Conservation (phyloP, 305 asterid genomes). For the Fraxinus dipetala region DNA sequence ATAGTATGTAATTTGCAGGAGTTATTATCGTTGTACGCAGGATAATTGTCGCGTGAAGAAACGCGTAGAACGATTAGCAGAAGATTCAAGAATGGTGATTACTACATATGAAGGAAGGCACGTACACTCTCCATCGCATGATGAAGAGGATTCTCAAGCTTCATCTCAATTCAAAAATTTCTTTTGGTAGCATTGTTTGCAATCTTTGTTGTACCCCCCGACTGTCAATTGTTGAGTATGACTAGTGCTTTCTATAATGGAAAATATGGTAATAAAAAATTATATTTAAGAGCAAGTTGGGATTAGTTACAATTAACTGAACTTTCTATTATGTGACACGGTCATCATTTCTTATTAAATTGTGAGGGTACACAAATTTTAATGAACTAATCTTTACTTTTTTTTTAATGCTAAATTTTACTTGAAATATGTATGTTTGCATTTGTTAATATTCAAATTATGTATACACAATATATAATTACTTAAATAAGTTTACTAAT, state of each 20-base stretch:
- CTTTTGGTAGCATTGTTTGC: conserved; percentile 48
- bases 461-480: no score
- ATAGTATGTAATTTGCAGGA: conserved; percentile 37
- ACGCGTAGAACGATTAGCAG: conserved; percentile 78
- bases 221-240: neutral
- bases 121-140: conserved; percentile 69
- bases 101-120: conserved; percentile 93
- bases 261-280: neutral
- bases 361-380: neutral
- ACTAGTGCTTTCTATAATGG: neutral
- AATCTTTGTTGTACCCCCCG: neutral
- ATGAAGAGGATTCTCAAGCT: conserved; percentile 53
- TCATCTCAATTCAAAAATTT: conserved; percentile 51
- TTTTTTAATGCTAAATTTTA: no score
- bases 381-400: neutral
- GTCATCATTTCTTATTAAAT: neutral
- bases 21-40: conserved; percentile 86
- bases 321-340: neutral
- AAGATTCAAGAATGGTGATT: conserved; percentile 93
- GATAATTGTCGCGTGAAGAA: conserved; percentile 89
- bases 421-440: neutral
- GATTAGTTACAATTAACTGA: neutral
- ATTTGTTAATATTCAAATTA: neutral
- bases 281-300: neutral
- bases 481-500: no score